Evolutionary conservation across 2,329 filamentous ascomycete genomes (phyloP), one percentile per base, ranked within the genome.

Genomic region (Claviceps purpurea): DNA sequence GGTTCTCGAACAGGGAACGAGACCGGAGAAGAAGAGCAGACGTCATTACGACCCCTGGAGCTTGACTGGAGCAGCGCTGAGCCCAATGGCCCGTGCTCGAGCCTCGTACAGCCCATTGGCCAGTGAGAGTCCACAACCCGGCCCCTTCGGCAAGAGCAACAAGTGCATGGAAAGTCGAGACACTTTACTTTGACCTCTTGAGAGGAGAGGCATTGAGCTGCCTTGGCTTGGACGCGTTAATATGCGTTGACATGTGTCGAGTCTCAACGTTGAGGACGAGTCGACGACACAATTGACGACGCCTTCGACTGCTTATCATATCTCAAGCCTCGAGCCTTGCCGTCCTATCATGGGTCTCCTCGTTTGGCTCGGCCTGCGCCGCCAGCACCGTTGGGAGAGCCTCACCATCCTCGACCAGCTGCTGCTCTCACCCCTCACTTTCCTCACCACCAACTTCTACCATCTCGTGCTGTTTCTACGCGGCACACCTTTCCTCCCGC

Each of bases 371-470:
- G 70, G 72, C 64, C 69, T 79, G 44, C 73, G 74, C 54, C 74
- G 76, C 54, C 61, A 64, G 47, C 67, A 66, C 55, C 54, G 64
- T 52, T 79, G 74, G 74, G 71, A 76, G 51, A 69, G 66, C 10
- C 71, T 70, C 42, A 79, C 73, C 45, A 60, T 80, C 34, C 69
- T 85, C 49, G 81, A 85, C 65, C 76, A 79, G 57, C 63, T 89
- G 40, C 69, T 90, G 54, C 69, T 75, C 47, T 87, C 85, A 8
- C 87, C 88, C 5, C 68, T 91, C 8, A 78, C 80, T 55, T 76
- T 78, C 45, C 59, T 87, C 52, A 72, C 84, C 55, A 73, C 77
- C 54, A 71, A 77, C 42, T 62, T 87, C 54, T 87, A 90, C 68
- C 71, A 73, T 53, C 50, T 84, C 47, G 68, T 91, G 52, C 76